Conservation (phyloP, 345 rosid genomes). For the Rhodamnia rubescens region DNA sequence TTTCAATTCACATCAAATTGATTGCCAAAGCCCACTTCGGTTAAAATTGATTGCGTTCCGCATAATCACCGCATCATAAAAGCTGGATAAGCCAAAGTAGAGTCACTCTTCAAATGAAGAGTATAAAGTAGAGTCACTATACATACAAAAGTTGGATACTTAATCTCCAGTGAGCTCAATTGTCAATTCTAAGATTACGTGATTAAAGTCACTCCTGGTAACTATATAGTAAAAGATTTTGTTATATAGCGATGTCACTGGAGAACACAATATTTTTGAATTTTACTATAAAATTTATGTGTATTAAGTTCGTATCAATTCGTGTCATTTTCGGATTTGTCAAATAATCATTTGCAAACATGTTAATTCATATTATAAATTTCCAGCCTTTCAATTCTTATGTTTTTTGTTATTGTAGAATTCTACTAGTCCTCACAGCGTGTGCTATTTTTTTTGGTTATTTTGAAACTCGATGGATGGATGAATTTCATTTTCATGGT, state of each 20-base stretch:
- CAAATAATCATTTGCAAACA: accelerated
- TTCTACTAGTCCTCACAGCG: no score
- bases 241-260: background rate
- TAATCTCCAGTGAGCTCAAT: no score
- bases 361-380: accelerated
- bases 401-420: no score
- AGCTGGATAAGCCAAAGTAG: background rate
- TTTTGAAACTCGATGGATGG: no score
- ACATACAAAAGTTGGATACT: background rate
- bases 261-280: background rate
- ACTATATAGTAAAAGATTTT: no score
- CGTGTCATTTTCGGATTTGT: background rate
- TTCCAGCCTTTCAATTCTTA: background rate
- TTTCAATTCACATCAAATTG: no score
- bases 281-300: background rate
- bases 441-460: background rate
- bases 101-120: background rate
- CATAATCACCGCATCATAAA: background rate
- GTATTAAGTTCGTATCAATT: background rate
- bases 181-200: no score
- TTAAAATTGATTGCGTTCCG: background rate
- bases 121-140: background rate
- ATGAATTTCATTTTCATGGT: no score
- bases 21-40: background rate
- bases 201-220: no score